phyloP scores from a whole-genome alignment of 2,329 filamentous ascomycete species.

The Ophiobolus disseminans region DNA sequence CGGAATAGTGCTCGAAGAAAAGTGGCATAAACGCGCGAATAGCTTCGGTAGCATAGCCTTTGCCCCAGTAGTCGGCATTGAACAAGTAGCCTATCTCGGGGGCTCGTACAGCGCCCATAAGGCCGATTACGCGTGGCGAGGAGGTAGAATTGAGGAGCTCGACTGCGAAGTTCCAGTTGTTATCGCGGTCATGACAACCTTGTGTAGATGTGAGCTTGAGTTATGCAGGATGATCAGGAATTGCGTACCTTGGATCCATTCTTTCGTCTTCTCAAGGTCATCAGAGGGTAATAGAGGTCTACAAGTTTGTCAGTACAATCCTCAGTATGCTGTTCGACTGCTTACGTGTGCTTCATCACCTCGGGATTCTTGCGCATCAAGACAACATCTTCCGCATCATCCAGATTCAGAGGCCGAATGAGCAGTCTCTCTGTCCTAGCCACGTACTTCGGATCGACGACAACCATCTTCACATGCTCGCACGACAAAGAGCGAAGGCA shows the following conservation, averaged over 20 bases:
- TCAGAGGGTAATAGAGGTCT: constrained; percentile 59
- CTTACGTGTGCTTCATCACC: constrained; percentile 68
- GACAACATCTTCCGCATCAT: constrained; percentile 61
- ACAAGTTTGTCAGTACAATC: constrained; percentile 33
- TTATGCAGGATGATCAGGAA: too few relatives aligned
- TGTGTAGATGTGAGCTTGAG: too few relatives aligned
- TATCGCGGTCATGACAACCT: constrained; percentile 35
- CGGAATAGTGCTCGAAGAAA: constrained; percentile 49
- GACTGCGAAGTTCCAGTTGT: constrained; percentile 66
- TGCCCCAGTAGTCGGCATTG: constrained; percentile 48
- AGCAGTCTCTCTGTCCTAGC: constrained; percentile 61
- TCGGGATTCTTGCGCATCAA: constrained; percentile 64
- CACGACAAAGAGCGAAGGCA: constrained; percentile 3
- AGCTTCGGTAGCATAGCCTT: constrained; percentile 55
- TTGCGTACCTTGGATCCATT: constrained; percentile 53
- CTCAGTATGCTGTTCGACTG: too few relatives aligned
- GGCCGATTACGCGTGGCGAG: constrained; percentile 47
- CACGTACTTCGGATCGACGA: constrained; percentile 39
- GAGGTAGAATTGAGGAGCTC: constrained; percentile 48
- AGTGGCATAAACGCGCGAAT: constrained; percentile 51
- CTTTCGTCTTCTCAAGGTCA: constrained; percentile 49
- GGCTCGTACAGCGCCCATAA: constrained; percentile 51
- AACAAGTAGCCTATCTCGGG: constrained; percentile 55
- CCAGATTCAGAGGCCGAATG: constrained; percentile 58
- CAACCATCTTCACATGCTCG: constrained; percentile 36